Evolutionary conservation across 2,329 filamentous ascomycete species (phyloP).

Genomic region (Chaetomiaceae sp.): DNA sequence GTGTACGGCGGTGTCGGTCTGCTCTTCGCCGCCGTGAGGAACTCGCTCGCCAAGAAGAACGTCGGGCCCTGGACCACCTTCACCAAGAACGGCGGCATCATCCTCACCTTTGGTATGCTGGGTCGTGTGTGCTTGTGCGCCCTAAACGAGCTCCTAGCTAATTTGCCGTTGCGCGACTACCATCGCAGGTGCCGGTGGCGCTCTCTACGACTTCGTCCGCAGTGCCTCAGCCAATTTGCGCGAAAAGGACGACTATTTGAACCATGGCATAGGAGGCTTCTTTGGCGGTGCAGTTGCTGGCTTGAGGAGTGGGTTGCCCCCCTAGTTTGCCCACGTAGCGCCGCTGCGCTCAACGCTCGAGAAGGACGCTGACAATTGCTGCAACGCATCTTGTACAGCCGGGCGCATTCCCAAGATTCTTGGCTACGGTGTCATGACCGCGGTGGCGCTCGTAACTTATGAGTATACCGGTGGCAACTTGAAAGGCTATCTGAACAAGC

Average conservation of each 20-base stretch:
- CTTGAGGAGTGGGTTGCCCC: slow-evolving; percentile 55
- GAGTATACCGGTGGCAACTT: slow-evolving; percentile 62
- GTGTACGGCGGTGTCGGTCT: slow-evolving; percentile 55
- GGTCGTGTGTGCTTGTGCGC: not conserved
- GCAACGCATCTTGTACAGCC: slow-evolving; percentile 33
- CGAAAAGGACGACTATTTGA: slow-evolving; percentile 73
- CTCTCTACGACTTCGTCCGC: slow-evolving; percentile 70
- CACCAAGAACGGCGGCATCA: slow-evolving; percentile 68
- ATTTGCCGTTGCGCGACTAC: not conserved
- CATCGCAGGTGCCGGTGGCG: slow-evolving; percentile 60
- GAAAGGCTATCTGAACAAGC: slow-evolving; percentile 38
- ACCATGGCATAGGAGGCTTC: slow-evolving; percentile 70
- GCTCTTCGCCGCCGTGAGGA: slow-evolving; percentile 58
- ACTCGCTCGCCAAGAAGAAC: slow-evolving; percentile 77
- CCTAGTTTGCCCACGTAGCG: too few species aligned
- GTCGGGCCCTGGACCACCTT: slow-evolving; percentile 75
- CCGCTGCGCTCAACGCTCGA: too few species aligned
- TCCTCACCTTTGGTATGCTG: slow-evolving; percentile 58
- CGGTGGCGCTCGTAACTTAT: slow-evolving; percentile 55
- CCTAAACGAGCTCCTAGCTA: not conserved
- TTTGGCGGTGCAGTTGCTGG: slow-evolving; percentile 67
- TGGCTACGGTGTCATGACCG: slow-evolving; percentile 56
- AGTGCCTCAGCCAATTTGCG: slow-evolving; percentile 77
- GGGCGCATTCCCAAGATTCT: slow-evolving; percentile 64
- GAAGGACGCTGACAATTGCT: slow-evolving; percentile 6